These are phyloP conservation scores for Inonotus obliquus DNA, from an alignment of 1,284 basidiomycete genomes.

Conservation along the genomic window DNA sequence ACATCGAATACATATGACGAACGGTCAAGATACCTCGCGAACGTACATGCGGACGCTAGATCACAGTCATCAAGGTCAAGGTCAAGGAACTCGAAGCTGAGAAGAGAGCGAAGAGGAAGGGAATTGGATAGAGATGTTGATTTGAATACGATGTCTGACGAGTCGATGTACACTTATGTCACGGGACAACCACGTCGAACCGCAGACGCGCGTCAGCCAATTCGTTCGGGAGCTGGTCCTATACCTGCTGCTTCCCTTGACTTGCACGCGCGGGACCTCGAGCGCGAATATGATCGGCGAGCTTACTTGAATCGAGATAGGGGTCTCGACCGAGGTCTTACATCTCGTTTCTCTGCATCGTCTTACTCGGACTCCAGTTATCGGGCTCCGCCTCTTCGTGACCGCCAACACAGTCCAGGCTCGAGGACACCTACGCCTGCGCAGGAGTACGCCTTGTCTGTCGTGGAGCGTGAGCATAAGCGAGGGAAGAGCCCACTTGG, in stretches of 20 bases:
- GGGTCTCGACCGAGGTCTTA: not conserved
- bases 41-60: constrained; percentile 17
- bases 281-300: constrained; percentile 1
- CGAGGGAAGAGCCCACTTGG: constrained; percentile 1
- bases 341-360: constrained; percentile 6
- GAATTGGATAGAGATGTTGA: constrained; percentile 22
- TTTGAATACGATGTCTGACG: constrained; percentile 40
- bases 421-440: constrained; percentile 44
- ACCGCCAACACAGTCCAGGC: constrained; percentile 16
- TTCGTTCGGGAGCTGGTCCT: constrained; percentile 39
- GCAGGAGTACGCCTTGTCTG: constrained; percentile 50
- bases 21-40: constrained; percentile 8
- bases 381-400: constrained; percentile 25
- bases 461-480: constrained; percentile 23
- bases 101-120: not conserved
- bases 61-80: constrained; percentile 4
- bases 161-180: constrained; percentile 62
- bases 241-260: constrained; percentile 39
- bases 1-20: constrained; percentile 2
- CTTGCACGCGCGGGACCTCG: constrained; percentile 30
- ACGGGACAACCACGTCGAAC: constrained; percentile 55
- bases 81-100: constrained; percentile 12
- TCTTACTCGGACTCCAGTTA: constrained; percentile 23
- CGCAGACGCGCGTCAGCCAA: constrained; percentile 65
- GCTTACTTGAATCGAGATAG: not conserved